Percentiles rank a stretch among this genome's conserved stretches.
phyloP scores from a whole-genome alignment of 2,329 filamentous ascomycete species.

The Paramyrothecium sp. region DNA sequence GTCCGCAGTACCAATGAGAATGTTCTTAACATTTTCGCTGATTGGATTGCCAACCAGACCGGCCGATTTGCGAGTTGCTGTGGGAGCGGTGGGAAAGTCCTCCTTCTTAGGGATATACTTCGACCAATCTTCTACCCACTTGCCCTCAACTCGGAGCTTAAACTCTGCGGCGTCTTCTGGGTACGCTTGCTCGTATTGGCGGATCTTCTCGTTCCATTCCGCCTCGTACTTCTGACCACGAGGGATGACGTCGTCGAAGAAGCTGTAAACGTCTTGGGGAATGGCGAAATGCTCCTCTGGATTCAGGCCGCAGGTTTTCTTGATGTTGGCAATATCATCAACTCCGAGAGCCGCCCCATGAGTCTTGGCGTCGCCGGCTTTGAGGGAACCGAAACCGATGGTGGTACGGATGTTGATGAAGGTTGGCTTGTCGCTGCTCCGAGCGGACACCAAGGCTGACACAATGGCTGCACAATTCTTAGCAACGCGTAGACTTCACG shows the following conservation, averaged over 20 bases:
- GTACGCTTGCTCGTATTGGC: constrained; percentile 35
- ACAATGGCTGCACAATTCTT: neutral
- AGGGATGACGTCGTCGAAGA: constrained; percentile 39
- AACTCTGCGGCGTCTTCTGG: constrained; percentile 45
- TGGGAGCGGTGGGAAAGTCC: constrained; percentile 38
- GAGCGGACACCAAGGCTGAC: neutral
- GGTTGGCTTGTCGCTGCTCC: constrained; percentile 39
- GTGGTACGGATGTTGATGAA: constrained; percentile 55
- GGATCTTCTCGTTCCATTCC: constrained; percentile 40
- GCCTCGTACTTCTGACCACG: constrained; percentile 37
- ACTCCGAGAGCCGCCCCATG: constrained; percentile 54
- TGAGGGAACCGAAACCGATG: constrained; percentile 44
- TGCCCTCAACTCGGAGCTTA: constrained; percentile 37
- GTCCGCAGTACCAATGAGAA: constrained; percentile 47
- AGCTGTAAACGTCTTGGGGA: constrained; percentile 39
- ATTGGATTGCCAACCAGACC: constrained; percentile 42
- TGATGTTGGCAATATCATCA: constrained; percentile 40
- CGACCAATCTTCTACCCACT: constrained; percentile 40
- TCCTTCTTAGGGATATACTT: constrained; percentile 37
- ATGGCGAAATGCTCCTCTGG: constrained; percentile 15
- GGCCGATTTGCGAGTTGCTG: constrained; percentile 42
- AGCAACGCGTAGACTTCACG: neutral
- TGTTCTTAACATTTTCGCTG: constrained; percentile 35
- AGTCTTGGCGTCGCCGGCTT: constrained; percentile 41
- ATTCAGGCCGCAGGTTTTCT: constrained; percentile 16